Percentiles rank a stretch among this genome's conserved stretches.
Evolutionary conservation across 2,329 filamentous ascomycete species (phyloP).

Genomic region (Trichoderma brevicompactum): DNA sequence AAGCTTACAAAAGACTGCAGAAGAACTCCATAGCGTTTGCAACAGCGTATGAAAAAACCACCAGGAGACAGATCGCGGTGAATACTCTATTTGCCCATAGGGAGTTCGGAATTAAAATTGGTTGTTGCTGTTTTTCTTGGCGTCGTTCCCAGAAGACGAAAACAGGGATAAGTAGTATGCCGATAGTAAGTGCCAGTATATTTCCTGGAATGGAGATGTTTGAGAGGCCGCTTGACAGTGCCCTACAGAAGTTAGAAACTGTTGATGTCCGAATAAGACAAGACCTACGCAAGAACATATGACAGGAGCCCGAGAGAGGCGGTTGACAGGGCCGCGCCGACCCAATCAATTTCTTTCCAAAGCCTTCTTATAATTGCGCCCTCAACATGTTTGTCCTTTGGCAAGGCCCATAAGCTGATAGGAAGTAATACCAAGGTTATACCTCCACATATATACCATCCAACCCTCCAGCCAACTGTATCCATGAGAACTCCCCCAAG

Average conservation of each 20-base stretch:
- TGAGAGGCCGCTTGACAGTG: neutral
- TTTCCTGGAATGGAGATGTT: constrained; percentile 10
- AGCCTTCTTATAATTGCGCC: neutral
- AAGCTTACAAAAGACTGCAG: constrained; percentile 27
- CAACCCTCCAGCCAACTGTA: constrained; percentile 48
- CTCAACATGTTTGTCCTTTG: neutral
- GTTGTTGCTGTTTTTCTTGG: constrained; percentile 27
- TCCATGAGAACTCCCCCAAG: constrained; percentile 55
- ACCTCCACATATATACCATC: constrained; percentile 49
- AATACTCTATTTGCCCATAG: constrained; percentile 60
- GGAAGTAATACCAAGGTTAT: constrained; percentile 44
- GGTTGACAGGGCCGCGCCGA: constrained; percentile 52
- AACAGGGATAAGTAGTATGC: constrained; percentile 22
- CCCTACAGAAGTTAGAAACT: neutral
- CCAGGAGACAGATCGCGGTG: constrained; percentile 53
- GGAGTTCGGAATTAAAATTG: constrained; percentile 54
- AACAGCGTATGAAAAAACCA: constrained; percentile 48
- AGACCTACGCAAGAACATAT: constrained; percentile 55
- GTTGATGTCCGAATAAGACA: constrained; percentile 37
- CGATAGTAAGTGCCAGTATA: constrained; percentile 25
- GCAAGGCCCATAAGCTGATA: constrained; percentile 28
- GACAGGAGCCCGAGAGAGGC: constrained; percentile 53
- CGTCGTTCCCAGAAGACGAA: constrained; percentile 30
- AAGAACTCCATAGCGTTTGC: constrained; percentile 51
- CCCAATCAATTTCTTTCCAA: constrained; percentile 54